Percentiles rank a stretch among this genome's conserved stretches.
These are phyloP conservation scores for Entomortierella chlamydospora DNA, from an alignment of 192 early-diverging fungal genomes.

Conservation along the genomic window DNA sequence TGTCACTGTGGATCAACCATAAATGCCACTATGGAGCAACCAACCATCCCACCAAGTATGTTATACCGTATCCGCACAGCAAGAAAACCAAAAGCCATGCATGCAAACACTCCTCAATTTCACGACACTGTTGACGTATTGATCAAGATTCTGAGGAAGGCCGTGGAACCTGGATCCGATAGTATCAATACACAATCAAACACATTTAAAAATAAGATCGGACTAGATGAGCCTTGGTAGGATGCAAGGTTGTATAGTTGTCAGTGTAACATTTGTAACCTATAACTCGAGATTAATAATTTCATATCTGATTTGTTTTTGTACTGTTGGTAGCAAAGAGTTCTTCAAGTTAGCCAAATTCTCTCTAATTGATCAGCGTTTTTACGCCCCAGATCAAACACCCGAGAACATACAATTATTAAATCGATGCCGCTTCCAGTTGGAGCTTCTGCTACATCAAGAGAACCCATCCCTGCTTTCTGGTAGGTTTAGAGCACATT, in stretches of 20 bases:
- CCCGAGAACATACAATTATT: conserved; percentile 10
- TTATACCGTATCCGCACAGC: conserved; percentile 12
- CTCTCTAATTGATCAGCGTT: conserved; percentile 14
- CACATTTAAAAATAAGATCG: conserved; percentile 40
- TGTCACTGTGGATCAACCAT: conserved; percentile 31
- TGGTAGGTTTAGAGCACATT: neutral
- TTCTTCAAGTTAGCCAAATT: conserved; percentile 42
- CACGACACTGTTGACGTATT: conserved; percentile 19
- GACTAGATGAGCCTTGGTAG: conserved; percentile 53
- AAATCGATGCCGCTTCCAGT: conserved; percentile 21
- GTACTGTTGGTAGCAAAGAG: conserved; percentile 23
- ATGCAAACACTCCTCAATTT: conserved; percentile 6
- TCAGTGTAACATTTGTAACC: neutral
- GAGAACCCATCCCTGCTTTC: neutral
- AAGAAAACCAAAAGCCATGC: conserved; percentile 1
- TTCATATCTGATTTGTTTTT: neutral
- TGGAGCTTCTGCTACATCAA: conserved; percentile 11
- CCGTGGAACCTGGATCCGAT: neutral
- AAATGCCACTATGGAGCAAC: conserved; percentile 3
- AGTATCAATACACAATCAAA: conserved; percentile 45
- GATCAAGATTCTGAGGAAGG: conserved; percentile 17
- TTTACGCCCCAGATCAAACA: conserved; percentile 25
- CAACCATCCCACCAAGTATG: conserved; percentile 17
- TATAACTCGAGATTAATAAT: too few species aligned
- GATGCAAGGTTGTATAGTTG: neutral